phyloP scores from a whole-genome alignment of 1,284 basidiomycete species.

The Boletus subluridellus region DNA sequence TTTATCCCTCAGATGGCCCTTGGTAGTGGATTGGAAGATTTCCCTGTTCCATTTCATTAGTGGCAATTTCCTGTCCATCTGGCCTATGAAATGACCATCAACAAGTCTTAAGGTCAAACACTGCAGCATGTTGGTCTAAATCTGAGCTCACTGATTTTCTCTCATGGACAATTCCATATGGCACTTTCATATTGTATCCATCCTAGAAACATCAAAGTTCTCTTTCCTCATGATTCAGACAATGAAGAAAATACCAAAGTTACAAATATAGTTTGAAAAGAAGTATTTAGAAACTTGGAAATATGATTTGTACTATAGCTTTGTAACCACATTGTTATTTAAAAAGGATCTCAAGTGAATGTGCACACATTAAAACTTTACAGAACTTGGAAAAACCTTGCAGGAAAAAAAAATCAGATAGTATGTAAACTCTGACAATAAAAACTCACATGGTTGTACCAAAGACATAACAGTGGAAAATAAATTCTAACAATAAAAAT shows the following conservation, averaged over 20 bases:
- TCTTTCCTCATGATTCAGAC: background rate
- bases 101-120: conserved; percentile 40
- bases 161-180: background rate
- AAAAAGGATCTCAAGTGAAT: no score
- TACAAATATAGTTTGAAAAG: background rate
- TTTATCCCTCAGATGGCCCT: conserved; percentile 8
- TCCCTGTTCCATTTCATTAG: background rate
- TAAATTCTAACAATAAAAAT: no score
- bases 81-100: conserved; percentile 39
- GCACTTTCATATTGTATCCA: background rate
- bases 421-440: no score
- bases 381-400: no score
- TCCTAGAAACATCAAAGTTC: background rate
- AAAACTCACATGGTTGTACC: no score
- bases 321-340: no score
- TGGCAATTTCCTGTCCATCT: conserved; percentile 34
- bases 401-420: no score
- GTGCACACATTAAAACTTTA: no score
- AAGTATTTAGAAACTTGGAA: background rate
- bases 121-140: conserved; percentile 8
- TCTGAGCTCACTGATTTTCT: background rate
- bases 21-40: background rate
- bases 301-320: no score
- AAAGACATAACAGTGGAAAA: no score
- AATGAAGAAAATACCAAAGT: background rate